Evolutionary conservation across 768 basidiomycete species (phyloP).

Genomic region (Phaeotremella fagi): DNA sequence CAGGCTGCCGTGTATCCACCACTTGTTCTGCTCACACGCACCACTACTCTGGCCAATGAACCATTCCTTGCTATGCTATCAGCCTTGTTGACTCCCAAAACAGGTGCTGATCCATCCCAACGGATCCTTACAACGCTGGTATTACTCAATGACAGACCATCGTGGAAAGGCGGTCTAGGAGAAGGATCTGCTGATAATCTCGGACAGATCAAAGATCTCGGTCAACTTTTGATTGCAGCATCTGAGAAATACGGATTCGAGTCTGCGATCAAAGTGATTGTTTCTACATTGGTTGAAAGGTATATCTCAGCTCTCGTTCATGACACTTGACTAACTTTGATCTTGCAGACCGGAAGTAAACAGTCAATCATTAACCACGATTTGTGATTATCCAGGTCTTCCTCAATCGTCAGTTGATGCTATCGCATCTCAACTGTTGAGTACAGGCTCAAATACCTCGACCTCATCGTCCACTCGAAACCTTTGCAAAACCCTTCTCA

Average conservation of each 20-base stretch:
- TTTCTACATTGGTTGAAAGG: slow-evolving; percentile 10
- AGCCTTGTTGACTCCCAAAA: slow-evolving; percentile 25
- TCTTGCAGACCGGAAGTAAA: slow-evolving; percentile 9
- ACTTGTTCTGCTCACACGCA: slow-evolving; percentile 40
- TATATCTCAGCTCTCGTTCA: slow-evolving; percentile 1
- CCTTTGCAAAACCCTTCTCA: slow-evolving; percentile 14
- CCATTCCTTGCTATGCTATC: slow-evolving; percentile 36
- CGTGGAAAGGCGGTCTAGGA: slow-evolving; percentile 22
- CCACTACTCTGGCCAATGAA: slow-evolving; percentile 36
- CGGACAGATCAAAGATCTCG: slow-evolving; percentile 21
- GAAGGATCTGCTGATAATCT: slow-evolving; percentile 21
- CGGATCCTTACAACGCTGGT: slow-evolving; percentile 39
- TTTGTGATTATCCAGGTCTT: slow-evolving; percentile 11
- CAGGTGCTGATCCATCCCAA: slow-evolving; percentile 38
- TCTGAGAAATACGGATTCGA: slow-evolving; percentile 39
- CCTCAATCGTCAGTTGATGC: slow-evolving; percentile 12
- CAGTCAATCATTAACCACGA: slow-evolving; percentile 1
- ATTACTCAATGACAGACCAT: slow-evolving; percentile 36
- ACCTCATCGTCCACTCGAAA: slow-evolving; percentile 5
- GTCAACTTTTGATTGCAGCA: slow-evolving; percentile 25
- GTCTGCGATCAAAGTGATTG: slow-evolving; percentile 18
- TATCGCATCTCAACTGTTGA: slow-evolving; percentile 9
- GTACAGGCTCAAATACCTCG: slow-evolving; percentile 4
- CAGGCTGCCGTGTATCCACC: slow-evolving; percentile 45
- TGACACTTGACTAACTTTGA: background rate